Base-by-base conservation (phyloP, 2,329 filamentous ascomycete genomes). In the Paramyrothecium roridum region DNA sequence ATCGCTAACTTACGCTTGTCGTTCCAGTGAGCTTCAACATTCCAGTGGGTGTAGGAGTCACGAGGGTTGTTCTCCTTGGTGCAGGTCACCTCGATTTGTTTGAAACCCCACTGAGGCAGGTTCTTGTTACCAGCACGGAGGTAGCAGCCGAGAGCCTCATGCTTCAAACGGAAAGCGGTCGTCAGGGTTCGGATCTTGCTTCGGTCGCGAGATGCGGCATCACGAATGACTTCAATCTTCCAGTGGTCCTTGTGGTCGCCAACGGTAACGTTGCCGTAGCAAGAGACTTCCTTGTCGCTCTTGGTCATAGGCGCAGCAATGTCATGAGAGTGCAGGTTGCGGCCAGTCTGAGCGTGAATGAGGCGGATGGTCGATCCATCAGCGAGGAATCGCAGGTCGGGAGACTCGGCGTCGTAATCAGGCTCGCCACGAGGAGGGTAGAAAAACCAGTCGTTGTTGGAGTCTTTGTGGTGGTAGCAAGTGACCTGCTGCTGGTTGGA, bases 391-490 rank as follows among this genome's bases (percentile, higher is more conserved):
- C 91, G 80, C 37, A 88, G 85, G 56, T 86, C 81, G 7, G 64
- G 61, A n/a, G 78, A 85, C 57, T 90, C 86, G 4, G 84, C 75
- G 65, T 93, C 81, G 67, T 87, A 96, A 19, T 89, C 87, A 22
- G 82, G 75, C 56, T 96, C 84, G 53, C 80, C 75, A 59, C 96
- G 90, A 77, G 93, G 96, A 23, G 95, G 95, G 73, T 97, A 97
- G 76, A 99, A 93, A 77, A 96, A 96, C 95, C 95, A 99, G 73
- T 99, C 95, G 72, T 99, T 99, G 84, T 99, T 99, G 72, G 93
- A 83, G 79, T 99, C 95, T 73, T 99, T 99, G 81, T 99, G 95
- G 76, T 99, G 95, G 76, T 99, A 99, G 80, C 96, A 99, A 59
- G 95, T 99, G 59, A 99, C 88, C 73, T 99, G 95, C 74, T 99